These are phyloP conservation scores for Annona cherimola DNA, from an alignment of 164 flowering plant genomes.

Conservation along the genomic window DNA sequence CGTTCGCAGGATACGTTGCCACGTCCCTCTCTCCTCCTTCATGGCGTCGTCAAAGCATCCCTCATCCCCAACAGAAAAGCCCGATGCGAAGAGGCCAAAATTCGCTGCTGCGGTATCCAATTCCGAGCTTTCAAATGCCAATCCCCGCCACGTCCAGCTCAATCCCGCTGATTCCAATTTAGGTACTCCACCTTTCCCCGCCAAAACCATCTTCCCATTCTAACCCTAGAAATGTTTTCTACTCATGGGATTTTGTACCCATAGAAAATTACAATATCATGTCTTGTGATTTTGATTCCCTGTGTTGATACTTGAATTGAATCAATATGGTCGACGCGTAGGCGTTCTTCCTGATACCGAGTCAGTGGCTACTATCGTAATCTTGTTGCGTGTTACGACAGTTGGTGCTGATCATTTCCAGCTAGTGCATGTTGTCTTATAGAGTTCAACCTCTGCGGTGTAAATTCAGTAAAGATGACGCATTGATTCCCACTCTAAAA, in stretches of 20 bases:
- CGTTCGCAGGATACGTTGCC: neutral
- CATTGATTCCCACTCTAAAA: too few relatives aligned
- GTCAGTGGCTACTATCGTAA: too few relatives aligned
- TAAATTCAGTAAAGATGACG: too few relatives aligned
- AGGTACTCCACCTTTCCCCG: neutral
- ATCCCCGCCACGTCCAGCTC: conserved; percentile 5
- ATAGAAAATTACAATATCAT: too few relatives aligned
- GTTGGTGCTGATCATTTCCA: too few relatives aligned
- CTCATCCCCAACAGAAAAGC: conserved; percentile 8
- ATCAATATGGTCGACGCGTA: neutral
- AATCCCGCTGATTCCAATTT: conserved; percentile 11
- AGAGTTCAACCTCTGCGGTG: too few relatives aligned
- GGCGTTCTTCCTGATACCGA: too few relatives aligned
- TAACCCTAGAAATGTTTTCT: neutral
- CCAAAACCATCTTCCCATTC: neutral
- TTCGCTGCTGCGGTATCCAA: neutral
- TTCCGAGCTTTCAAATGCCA: neutral
- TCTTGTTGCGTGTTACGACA: too few relatives aligned
- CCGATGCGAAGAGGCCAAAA: conserved; percentile 4
- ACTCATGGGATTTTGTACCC: neutral
- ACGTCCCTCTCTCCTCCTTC: neutral
- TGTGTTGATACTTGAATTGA: neutral
- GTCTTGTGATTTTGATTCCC: neutral
- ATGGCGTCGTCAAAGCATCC: conserved; percentile 29
- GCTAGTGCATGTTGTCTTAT: too few relatives aligned